Evolutionary conservation across 805 yeast genomes (phyloP), one percentile per base, ranked within the genome.

Genomic region (Blastobotrys americana): DNA sequence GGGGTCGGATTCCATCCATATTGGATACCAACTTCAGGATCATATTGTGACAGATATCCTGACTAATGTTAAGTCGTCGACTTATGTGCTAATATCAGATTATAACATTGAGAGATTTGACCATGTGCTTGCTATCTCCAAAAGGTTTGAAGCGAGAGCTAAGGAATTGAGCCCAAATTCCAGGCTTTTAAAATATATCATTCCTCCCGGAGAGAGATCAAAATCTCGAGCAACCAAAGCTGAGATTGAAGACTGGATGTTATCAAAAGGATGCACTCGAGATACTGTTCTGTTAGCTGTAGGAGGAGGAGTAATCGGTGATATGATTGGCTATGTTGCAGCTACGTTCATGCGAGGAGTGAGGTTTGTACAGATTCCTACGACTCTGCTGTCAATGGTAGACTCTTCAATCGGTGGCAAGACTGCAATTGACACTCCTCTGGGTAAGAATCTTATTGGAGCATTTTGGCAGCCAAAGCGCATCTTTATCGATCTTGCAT

Each of bases 331-430:
- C 3, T 93, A 79, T 62, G 97, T 93, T 35, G 98, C 98, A n/a
- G 90, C 98, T 25, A 93, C 98, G 2, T 93, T 93, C 64, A 93
- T 93, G 98, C 77, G 98, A 62, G 98, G 98, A 46, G 95, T 93
- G 5, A 75, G 96, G 51, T 87, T 88, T 46, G 81, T 88, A 37
- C 98, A 93, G 65, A 74, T 93, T 22, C 98, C 98, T 45, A 93
- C 98, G 4, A 84, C 96, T 27, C 67, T 93, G 52, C 73, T 93
- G 51, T 82, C 98, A 5, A 93, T 93, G 98, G 98, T 93, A 27
- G 98, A 93, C 64, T 88, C 97, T 8, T 86, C 97, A 3, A 87
- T 93, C 55, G 98, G 98, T 48, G 98, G 98, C 35, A 93, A 93
- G 64, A 93, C 98, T 37, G 98, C 98, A 34, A 89, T 93, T 46